These are phyloP conservation scores for Erysiphe neolycopersici DNA, from an alignment of 2,329 filamentous ascomycete genomes.

Conservation along the genomic window DNA sequence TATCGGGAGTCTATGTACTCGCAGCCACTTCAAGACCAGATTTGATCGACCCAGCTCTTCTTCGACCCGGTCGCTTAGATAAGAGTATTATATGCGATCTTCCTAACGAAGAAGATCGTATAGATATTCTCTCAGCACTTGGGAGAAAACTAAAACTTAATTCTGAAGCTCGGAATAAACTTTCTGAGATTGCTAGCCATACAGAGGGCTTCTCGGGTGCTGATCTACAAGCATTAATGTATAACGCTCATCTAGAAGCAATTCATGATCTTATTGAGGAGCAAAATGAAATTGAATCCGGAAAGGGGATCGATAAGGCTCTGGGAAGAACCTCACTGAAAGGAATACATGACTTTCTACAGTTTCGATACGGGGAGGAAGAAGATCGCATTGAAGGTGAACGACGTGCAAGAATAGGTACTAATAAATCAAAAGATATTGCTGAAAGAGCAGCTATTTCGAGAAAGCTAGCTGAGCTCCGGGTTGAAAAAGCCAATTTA, in stretches of 20 bases:
- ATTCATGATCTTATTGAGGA: slow-evolving; percentile 76
- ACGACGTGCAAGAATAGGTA: slow-evolving; percentile 16
- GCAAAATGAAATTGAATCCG: slow-evolving; percentile 18
- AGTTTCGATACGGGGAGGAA: slow-evolving; percentile 56
- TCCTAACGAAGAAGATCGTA: slow-evolving; percentile 49
- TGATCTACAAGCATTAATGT: slow-evolving; percentile 80
- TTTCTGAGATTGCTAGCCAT: slow-evolving; percentile 46
- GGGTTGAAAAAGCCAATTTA: slow-evolving; percentile 1
- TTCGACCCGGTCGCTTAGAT: slow-evolving; percentile 76
- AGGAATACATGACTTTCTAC: slow-evolving; percentile 31
- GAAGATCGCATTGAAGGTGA: slow-evolving; percentile 20
- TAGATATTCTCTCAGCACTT: slow-evolving; percentile 74
- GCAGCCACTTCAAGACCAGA: slow-evolving; percentile 86
- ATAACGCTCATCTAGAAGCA: slow-evolving; percentile 88
- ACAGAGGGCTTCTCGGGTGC: slow-evolving; percentile 87
- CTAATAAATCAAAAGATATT: slow-evolving; percentile 27
- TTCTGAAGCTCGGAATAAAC: slow-evolving; percentile 26
- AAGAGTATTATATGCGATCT: slow-evolving; percentile 85
- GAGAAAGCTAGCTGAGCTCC: slow-evolving; percentile 53
- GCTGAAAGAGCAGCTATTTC: slow-evolving; percentile 55
- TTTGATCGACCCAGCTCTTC: slow-evolving; percentile 75
- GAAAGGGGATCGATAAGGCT: slow-evolving; percentile 9
- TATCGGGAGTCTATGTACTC: slow-evolving; percentile 85
- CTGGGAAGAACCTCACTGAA: slow-evolving; percentile 4
- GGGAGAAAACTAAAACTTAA: slow-evolving; percentile 53